Percentiles rank a stretch among this genome's conserved stretches.
phyloP scores from a whole-genome alignment of 768 basidiomycete species.

The Lepiota brunneoincarnata region DNA sequence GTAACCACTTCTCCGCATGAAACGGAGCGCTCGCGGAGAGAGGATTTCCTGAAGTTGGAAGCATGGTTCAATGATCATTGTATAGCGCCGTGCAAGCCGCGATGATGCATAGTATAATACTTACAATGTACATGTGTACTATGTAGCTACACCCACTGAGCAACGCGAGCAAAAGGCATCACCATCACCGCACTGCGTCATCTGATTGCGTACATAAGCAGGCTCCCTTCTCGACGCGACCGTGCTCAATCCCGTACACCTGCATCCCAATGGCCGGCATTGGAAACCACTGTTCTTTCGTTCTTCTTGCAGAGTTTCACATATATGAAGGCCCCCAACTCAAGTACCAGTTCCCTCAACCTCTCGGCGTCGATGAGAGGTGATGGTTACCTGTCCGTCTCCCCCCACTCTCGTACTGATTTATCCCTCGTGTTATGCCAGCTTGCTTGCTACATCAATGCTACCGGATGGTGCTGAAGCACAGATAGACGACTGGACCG shows the following conservation, averaged over 20 bases:
- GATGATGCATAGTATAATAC: no score
- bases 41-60: no score
- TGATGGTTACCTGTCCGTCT: conserved; percentile 32
- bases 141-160: no score
- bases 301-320: conserved; percentile 98
- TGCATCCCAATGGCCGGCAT: conserved; percentile 53
- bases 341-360: conserved; percentile 94
- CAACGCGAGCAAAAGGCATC: no score
- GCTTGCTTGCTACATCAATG: conserved; percentile 95
- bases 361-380: conserved; percentile 94
- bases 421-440: conserved; percentile 28
- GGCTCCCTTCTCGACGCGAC: background rate
- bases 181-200: no score
- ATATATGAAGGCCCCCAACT: conserved; percentile 92
- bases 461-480: conserved; percentile 97
- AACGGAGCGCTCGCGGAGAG: no score
- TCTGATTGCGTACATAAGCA: background rate
- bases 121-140: no score
- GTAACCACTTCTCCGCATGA: no score
- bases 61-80: no score
- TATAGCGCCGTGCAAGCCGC: no score
- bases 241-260: background rate
- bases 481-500: conserved; percentile 95
- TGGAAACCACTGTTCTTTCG: conserved; percentile 84
- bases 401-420: conserved; percentile 1